Conservation (phyloP, 208 protist genomes). For the Wallacemonas rigidus region DNA sequence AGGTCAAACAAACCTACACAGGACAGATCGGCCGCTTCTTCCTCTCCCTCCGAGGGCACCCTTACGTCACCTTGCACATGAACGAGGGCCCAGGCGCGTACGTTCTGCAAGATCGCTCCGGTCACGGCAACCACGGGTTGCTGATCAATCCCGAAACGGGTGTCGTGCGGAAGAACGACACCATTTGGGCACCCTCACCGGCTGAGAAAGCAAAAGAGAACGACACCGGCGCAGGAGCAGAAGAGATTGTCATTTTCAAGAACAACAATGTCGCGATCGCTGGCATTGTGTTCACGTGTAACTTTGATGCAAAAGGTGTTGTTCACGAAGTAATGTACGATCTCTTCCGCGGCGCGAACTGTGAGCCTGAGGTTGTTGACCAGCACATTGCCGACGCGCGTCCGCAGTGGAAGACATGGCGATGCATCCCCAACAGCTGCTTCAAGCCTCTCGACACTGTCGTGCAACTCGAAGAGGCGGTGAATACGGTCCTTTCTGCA, state of each 20-base stretch:
- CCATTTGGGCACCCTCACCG: conserved; percentile 71
- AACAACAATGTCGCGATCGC: conserved; percentile 85
- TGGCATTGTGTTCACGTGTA: conserved; percentile 80
- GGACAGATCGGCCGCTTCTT: conserved; percentile 79
- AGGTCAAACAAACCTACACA: conserved; percentile 57
- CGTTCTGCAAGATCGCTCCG: conserved; percentile 74
- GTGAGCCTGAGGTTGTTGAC: conserved; percentile 39
- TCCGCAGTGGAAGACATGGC: conserved; percentile 78
- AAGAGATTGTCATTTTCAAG: conserved; percentile 69
- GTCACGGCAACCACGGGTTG: conserved; percentile 75
- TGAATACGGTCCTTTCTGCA: conserved; percentile 62
- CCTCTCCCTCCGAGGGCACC: conserved; percentile 67
- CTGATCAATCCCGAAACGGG: conserved; percentile 65
- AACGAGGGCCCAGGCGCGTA: conserved; percentile 83
- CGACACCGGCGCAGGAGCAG: conserved; percentile 24
- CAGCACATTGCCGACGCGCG: conserved; percentile 51
- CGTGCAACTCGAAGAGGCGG: conserved; percentile 74
- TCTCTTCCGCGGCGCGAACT: conserved; percentile 25
- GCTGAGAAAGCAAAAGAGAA: conserved; percentile 31
- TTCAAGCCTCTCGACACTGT: conserved; percentile 66
- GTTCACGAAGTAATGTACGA: conserved; percentile 72
- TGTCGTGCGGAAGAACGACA: conserved; percentile 70
- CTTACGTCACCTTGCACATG: conserved; percentile 75
- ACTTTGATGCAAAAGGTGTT: conserved; percentile 56
- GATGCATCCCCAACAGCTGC: conserved; percentile 58